Conservation (phyloP, 495 filamentous ascomycete species). For the Neurospora cerealis region DNA sequence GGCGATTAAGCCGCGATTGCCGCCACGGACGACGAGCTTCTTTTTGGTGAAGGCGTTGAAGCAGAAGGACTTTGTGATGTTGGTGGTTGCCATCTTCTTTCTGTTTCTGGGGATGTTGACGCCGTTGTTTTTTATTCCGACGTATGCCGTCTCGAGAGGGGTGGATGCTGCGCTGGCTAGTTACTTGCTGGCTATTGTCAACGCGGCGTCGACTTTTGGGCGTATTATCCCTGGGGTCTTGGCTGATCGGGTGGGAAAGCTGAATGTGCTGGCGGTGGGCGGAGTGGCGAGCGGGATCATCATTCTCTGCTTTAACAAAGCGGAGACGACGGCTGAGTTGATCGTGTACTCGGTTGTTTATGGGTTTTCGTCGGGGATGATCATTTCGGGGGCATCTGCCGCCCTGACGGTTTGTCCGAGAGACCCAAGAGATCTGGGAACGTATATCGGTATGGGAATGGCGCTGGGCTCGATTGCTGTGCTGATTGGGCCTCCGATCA, state of each 20-base stretch:
- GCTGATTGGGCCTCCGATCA: constrained; percentile 44
- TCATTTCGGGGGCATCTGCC: constrained; percentile 36
- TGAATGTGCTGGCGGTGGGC: constrained; percentile 36
- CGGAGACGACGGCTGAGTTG: constrained; percentile 26
- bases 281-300: constrained; percentile 29
- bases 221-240: constrained; percentile 46
- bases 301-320: constrained; percentile 31
- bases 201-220: constrained; percentile 44
- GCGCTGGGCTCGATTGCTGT: constrained; percentile 30
- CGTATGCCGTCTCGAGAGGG: constrained; percentile 40
- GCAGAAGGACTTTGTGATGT: constrained; percentile 22
- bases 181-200: constrained; percentile 43
- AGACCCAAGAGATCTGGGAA: constrained; percentile 38
- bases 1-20: constrained; percentile 34
- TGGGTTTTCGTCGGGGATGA: constrained; percentile 34
- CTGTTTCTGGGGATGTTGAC: constrained; percentile 42
- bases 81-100: constrained; percentile 34
- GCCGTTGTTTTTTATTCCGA: constrained; percentile 47
- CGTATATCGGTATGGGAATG: constrained; percentile 48
- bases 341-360: constrained; percentile 26
- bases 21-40: constrained; percentile 32
- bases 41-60: constrained; percentile 33
- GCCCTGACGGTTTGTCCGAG: constrained; percentile 32
- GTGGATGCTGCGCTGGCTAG: constrained; percentile 41
- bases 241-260: constrained; percentile 42